A percentile compares a stretch with the other conserved stretches of the same genome.
These are phyloP conservation scores for Wilcoxina mikolae DNA, from an alignment of 495 filamentous ascomycete genomes.

Conservation along the genomic window DNA sequence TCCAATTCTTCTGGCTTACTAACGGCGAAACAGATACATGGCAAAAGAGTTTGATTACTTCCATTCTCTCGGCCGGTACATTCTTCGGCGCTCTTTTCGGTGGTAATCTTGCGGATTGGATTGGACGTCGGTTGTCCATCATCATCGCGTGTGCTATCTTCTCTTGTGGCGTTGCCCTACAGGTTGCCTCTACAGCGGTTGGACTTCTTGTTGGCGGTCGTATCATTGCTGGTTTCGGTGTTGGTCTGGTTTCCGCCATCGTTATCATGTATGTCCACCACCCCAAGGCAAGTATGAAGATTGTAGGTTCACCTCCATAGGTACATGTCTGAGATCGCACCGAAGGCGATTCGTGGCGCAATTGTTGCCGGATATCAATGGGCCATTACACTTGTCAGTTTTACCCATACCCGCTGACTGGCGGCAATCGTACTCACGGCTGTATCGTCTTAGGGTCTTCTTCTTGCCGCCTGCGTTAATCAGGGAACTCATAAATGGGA, in stretches of 20 bases:
- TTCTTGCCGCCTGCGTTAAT: conserved; percentile 65
- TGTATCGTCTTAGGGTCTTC: conserved; percentile 37
- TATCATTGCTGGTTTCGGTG: conserved; percentile 67
- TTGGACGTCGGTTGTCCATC: conserved; percentile 56
- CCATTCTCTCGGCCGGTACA: conserved; percentile 77
- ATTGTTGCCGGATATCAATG: conserved; percentile 73
- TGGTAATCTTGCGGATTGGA: conserved; percentile 50
- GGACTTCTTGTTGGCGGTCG: conserved; percentile 51
- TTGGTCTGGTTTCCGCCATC: conserved; percentile 63
- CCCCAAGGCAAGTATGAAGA: too few relatives aligned
- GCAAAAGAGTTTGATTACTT: conserved; percentile 50
- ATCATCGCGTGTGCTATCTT: conserved; percentile 54
- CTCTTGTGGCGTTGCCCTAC: conserved; percentile 62
- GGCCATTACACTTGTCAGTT: conserved; percentile 53
- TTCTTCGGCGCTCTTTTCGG: conserved; percentile 65
- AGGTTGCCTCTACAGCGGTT: conserved; percentile 46
- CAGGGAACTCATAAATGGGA: conserved; percentile 53
- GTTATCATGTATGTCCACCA: too few relatives aligned
- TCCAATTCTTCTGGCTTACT: too few relatives aligned
- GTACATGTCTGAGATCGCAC: conserved; percentile 69
- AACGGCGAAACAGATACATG: conserved; percentile 32
- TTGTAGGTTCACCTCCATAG: conserved; percentile 38
- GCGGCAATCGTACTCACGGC: too few relatives aligned
- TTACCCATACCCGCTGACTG: not conserved
- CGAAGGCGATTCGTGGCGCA: conserved; percentile 68